Percentiles rank a stretch among this genome's conserved stretches.
Evolutionary conservation across 2,329 filamentous ascomycete species (phyloP).

Genomic region (Colletotrichum theobromicola): DNA sequence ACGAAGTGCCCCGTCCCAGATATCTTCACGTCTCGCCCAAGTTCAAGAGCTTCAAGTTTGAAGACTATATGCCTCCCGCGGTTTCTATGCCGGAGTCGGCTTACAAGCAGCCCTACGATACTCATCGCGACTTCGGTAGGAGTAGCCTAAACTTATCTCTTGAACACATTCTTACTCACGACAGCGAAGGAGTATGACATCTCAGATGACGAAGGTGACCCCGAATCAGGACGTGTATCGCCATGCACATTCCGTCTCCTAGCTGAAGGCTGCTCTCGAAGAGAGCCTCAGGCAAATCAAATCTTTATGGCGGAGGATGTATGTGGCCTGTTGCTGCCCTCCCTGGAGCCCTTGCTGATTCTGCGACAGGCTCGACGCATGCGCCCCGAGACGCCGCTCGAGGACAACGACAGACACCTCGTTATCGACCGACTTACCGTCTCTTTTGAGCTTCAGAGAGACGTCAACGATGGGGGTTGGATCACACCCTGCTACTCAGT

Average conservation of each 20-base stretch:
- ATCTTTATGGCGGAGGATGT: constrained; percentile 25
- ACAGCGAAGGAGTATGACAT: constrained; percentile 30
- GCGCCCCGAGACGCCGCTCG: constrained; percentile 10
- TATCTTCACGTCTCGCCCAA: constrained; percentile 16
- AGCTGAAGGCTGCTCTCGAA: constrained; percentile 38
- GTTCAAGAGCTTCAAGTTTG: constrained; percentile 4
- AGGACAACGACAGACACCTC: background rate
- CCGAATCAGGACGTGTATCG: constrained; percentile 39
- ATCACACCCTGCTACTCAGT: constrained; percentile 22
- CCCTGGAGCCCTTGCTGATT: background rate
- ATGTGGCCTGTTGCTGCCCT: background rate
- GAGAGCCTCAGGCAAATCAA: constrained; percentile 26
- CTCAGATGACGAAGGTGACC: constrained; percentile 46
- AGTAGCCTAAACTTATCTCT: background rate
- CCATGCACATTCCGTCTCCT: constrained; percentile 46
- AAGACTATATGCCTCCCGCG: background rate
- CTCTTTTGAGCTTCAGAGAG: constrained; percentile 25
- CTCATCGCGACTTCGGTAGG: constrained; percentile 6
- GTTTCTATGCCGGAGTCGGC: background rate
- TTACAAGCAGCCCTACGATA: constrained; percentile 3
- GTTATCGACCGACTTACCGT: constrained; percentile 3
- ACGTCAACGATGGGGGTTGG: constrained; percentile 21
- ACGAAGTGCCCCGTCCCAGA: constrained; percentile 21
- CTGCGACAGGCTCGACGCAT: constrained; percentile 4
- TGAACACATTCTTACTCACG: background rate